phyloP scores from a whole-genome alignment of 495 filamentous ascomycete species.

The Copromyces sp. region DNA sequence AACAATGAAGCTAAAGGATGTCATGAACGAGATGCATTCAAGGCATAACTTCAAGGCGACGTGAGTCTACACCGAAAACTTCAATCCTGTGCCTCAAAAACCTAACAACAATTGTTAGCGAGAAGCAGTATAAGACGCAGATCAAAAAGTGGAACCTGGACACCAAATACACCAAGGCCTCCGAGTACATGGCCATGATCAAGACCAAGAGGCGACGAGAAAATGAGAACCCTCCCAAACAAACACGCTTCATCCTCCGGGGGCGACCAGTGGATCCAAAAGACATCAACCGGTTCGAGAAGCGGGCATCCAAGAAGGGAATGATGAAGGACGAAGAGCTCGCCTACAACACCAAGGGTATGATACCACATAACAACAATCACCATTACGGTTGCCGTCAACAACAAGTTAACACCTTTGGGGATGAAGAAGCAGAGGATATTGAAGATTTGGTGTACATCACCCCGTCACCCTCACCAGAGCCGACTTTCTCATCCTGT shows the following conservation, averaged over 20 bases:
- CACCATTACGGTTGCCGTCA: not conserved
- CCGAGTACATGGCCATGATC: constrained; percentile 30
- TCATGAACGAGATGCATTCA: constrained; percentile 24
- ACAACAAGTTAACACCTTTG: not conserved
- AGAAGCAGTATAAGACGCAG: constrained; percentile 31
- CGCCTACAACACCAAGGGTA: constrained; percentile 1
- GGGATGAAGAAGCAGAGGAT: constrained; percentile 6
- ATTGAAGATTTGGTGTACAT: constrained; percentile 20
- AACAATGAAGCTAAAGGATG: constrained; percentile 26
- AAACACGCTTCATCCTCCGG: constrained; percentile 23
- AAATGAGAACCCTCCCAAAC: constrained; percentile 16
- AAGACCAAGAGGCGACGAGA: constrained; percentile 21
- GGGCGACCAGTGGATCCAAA: constrained; percentile 24
- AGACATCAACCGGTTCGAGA: constrained; percentile 28
- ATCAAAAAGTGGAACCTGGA: constrained; percentile 31
- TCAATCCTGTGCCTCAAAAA: not conserved
- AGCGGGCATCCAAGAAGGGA: constrained; percentile 24
- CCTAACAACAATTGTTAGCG: constrained; percentile 5
- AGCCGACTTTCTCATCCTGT: constrained; percentile 5
- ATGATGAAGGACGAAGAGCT: constrained; percentile 11
- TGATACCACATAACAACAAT: not conserved
- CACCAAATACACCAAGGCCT: constrained; percentile 30
- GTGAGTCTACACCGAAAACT: constrained; percentile 7
- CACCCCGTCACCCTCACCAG: constrained; percentile 14
- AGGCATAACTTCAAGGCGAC: constrained; percentile 26